Conservation (phyloP, 1,139 yeast species). For the Geotrichum armillariae region DNA sequence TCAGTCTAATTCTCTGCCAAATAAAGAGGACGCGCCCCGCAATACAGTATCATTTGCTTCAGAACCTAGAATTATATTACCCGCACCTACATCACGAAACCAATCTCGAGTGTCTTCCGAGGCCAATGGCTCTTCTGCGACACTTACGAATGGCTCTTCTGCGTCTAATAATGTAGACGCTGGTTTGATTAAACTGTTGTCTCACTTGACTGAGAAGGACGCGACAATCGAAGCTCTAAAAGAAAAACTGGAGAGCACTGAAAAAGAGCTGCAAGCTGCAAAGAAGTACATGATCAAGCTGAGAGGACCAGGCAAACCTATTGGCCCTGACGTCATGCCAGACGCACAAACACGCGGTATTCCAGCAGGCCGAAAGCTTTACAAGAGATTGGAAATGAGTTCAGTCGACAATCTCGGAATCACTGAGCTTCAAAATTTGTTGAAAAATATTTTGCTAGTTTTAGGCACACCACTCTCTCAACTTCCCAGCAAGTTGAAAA, state of each 20-base stretch:
- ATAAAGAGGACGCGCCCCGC: neutral
- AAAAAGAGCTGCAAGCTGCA: conserved; percentile 9
- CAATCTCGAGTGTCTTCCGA: conserved; percentile 2
- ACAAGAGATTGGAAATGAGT: conserved; percentile 32
- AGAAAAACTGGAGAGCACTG: neutral
- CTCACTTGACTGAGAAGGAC: conserved; percentile 10
- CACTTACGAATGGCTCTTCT: too few relatives aligned
- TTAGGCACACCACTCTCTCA: conserved; percentile 37
- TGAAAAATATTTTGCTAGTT: conserved; percentile 35
- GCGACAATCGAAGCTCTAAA: neutral
- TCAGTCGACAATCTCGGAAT: conserved; percentile 31
- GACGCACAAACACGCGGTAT: conserved; percentile 6
- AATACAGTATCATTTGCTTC: conserved; percentile 6
- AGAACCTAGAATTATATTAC: neutral
- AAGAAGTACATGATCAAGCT: conserved; percentile 4
- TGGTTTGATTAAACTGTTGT: conserved; percentile 2
- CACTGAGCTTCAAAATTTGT: conserved; percentile 35
- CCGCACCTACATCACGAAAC: neutral
- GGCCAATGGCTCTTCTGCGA: too few relatives aligned
- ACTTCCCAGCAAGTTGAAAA: conserved; percentile 34
- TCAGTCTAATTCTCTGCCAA: neutral
- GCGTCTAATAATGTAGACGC: neutral
- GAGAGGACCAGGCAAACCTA: conserved; percentile 5
- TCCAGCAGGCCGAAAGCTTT: conserved; percentile 20
- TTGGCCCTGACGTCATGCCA: conserved; percentile 19